These are phyloP conservation scores for Cladosporium oxysporum DNA, from an alignment of 2,329 filamentous ascomycete genomes.

Conservation along the genomic window DNA sequence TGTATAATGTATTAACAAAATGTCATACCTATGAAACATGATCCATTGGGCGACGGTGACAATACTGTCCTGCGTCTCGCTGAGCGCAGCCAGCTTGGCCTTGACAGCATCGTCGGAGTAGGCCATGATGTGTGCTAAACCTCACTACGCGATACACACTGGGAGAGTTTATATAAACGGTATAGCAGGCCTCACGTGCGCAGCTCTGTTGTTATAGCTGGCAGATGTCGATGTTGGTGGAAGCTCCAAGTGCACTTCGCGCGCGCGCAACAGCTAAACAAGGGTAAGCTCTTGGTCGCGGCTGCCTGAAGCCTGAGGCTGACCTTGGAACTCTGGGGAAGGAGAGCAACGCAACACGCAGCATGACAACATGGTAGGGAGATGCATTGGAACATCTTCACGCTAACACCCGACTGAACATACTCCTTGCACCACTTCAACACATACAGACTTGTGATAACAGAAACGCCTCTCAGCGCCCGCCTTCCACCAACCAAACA, in stretches of 20 bases:
- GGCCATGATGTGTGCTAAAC: slow-evolving; percentile 61
- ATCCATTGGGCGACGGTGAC: slow-evolving; percentile 98
- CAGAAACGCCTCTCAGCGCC: background rate
- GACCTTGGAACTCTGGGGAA: background rate
- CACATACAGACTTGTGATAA: background rate
- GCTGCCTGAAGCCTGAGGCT: slow-evolving; percentile 1
- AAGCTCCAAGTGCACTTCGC: background rate
- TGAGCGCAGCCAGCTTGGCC: slow-evolving; percentile 90
- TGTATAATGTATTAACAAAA: slow-evolving; percentile 21
- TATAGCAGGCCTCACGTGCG: background rate
- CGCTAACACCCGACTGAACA: background rate
- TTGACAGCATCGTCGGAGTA: slow-evolving; percentile 95
- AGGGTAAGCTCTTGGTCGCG: background rate
- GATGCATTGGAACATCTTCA: slow-evolving; percentile 11
- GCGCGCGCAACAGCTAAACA: background rate
- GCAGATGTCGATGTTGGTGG: background rate
- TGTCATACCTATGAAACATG: slow-evolving; percentile 88
- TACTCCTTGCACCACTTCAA: background rate
- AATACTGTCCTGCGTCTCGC: slow-evolving; percentile 97
- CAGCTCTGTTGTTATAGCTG: background rate
- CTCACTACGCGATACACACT: background rate
- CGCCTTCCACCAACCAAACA: background rate
- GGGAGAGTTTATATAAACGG: background rate
- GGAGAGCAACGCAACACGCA: background rate
- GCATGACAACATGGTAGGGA: background rate